Evolutionary conservation across 768 basidiomycete genomes (phyloP).

Genomic region (Lactarius sp.): DNA sequence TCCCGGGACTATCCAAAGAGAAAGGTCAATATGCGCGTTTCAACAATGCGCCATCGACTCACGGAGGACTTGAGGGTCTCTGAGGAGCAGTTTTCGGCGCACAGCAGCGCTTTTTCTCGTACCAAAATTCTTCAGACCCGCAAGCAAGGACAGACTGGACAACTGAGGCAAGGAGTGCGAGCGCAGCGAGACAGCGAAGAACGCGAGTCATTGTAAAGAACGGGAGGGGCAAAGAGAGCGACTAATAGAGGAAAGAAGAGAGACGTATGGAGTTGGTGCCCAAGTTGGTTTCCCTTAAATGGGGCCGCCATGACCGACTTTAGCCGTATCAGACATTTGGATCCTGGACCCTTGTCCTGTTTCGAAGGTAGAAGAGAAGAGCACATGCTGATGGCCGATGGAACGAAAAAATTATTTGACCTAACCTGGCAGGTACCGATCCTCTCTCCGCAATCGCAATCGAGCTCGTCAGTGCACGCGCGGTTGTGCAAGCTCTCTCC

Average conservation of each 20-base stretch:
- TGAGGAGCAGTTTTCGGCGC: slow-evolving; percentile 32
- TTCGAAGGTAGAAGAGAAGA: too few relatives aligned
- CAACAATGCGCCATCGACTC: not conserved
- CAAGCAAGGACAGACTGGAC: slow-evolving; percentile 32
- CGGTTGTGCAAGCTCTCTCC: too few relatives aligned
- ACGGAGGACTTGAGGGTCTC: slow-evolving; percentile 37
- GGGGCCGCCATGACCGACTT: not conserved
- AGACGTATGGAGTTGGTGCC: not conserved
- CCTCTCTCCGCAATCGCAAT: not conserved
- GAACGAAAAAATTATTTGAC: not conserved
- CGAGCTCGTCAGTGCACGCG: not conserved
- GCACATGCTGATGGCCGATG: too few relatives aligned
- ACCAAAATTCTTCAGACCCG: slow-evolving; percentile 21
- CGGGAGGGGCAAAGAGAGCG: slow-evolving; percentile 25
- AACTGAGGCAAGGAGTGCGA: not conserved
- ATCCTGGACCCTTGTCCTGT: too few relatives aligned
- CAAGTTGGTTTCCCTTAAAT: not conserved
- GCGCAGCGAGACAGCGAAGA: slow-evolving; percentile 21
- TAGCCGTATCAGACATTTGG: too few relatives aligned
- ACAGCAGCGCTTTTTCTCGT: slow-evolving; percentile 21
- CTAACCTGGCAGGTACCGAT: not conserved
- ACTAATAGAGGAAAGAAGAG: slow-evolving; percentile 27
- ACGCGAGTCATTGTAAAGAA: slow-evolving; percentile 36
- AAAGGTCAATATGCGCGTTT: not conserved
- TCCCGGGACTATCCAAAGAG: not conserved